Evolutionary conservation across 805 yeast species (phyloP).

Genomic region (Nakazawaea siamensis): DNA sequence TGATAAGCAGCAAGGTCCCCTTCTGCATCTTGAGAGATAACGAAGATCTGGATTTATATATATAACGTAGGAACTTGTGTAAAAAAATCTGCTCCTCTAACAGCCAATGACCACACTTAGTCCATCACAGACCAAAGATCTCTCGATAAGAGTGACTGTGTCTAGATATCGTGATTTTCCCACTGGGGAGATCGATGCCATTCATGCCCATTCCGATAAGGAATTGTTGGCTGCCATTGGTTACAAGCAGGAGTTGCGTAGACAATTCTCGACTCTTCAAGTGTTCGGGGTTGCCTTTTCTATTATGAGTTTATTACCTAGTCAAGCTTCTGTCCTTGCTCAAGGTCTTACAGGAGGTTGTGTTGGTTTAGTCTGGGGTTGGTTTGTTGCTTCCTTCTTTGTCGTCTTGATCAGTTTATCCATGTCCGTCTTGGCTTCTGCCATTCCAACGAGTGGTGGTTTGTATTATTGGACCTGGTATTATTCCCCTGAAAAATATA

Average conservation of each 20-base stretch:
- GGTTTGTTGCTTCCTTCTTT: constrained; percentile 52
- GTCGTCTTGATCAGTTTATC: constrained; percentile 52
- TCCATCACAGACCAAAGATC: constrained; percentile 2
- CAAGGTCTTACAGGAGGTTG: constrained; percentile 57
- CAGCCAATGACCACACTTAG: background rate
- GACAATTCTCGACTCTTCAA: constrained; percentile 53
- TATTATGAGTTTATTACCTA: constrained; percentile 64
- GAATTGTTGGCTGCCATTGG: constrained; percentile 49
- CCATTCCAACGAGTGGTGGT: constrained; percentile 74
- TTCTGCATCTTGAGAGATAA: too few relatives aligned
- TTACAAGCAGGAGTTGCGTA: constrained; percentile 57
- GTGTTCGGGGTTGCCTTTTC: constrained; percentile 67
- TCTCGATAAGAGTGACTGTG: constrained; percentile 5
- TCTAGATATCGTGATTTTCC: constrained; percentile 4
- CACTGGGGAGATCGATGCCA: constrained; percentile 1
- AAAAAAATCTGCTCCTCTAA: too few relatives aligned
- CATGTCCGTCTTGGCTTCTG: constrained; percentile 59
- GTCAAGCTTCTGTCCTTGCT: constrained; percentile 47
- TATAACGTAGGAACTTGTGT: background rate
- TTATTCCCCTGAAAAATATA: constrained; percentile 48
- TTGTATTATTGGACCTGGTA: constrained; percentile 61
- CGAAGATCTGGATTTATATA: background rate
- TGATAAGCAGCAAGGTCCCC: too few relatives aligned
- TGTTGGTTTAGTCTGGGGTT: constrained; percentile 63
- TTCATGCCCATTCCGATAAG: constrained; percentile 11